Evolutionary conservation across 2,329 filamentous ascomycete genomes (phyloP), one percentile per base, ranked within the genome.

Genomic region (Trichoderma pleuroti): DNA sequence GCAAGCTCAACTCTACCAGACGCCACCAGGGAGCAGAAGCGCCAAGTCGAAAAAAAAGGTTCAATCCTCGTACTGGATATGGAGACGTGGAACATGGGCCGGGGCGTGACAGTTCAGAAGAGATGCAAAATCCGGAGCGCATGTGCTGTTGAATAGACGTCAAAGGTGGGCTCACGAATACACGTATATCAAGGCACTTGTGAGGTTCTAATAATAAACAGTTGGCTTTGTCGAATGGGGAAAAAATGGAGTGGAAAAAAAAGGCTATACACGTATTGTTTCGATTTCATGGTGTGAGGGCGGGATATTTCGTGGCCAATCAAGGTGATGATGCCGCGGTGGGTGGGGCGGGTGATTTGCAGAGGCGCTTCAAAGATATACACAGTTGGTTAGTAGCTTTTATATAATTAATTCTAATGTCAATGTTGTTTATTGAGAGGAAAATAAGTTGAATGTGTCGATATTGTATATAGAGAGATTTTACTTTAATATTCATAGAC

Each of bases 251-350:
- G 30, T 26, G 28, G 26, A 9, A 28, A 28, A 28, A 18, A 12
- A 10, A 11, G 46, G 42, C 42, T 36, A 65, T 54, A 65, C 62
- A 54, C 62, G 62, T 65, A 65, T 65, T n/a, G n/a, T 28, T 65
- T 24, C 18, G 16, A 39, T 42, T 65, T 18, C 18, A 30, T 56
- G 24, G 12, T 56, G n/a, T 32, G 36, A 39, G 14, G 4, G 42
- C 39, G 61, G 62, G 34, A 64, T 10, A 21, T 32, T 24, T 6
- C 11, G 7, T 39, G 46, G 62, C 30, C 30, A 39, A 26, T 65
- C 21, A 26, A 62, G 36, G 36, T 18, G 39, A 28, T 42, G 16
- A 42, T 42, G 39, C 11, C 8, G 61, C 42, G 16, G 28, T 64
- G 26, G 46, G 62, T 65, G 62, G 46, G 28, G 61, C 57, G n/a